These are phyloP conservation scores for Megacollybia marginata DNA, from an alignment of 768 basidiomycete genomes.

Conservation along the genomic window DNA sequence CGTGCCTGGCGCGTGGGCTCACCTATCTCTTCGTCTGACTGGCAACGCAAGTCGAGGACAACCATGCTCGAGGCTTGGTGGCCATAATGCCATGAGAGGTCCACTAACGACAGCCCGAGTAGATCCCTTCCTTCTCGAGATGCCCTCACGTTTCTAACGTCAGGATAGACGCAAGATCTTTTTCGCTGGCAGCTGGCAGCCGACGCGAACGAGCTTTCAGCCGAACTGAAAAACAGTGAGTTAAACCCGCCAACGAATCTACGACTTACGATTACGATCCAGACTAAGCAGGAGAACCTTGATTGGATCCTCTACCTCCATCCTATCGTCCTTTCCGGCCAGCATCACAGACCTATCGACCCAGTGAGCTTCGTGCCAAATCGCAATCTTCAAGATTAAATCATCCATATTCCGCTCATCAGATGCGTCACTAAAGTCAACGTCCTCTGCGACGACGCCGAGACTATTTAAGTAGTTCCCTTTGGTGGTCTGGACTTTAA, in stretches of 20 bases:
- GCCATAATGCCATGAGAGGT: too few species aligned
- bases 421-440: constrained; percentile 53
- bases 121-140: too few species aligned
- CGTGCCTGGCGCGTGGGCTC: too few species aligned
- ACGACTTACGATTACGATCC: constrained; percentile 79
- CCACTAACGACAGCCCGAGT: too few species aligned
- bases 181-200: constrained; percentile 79
- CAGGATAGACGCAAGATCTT: constrained; percentile 72
- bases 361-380: constrained; percentile 94
- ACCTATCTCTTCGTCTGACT: too few species aligned
- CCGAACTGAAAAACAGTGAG: constrained; percentile 49
- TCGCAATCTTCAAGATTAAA: constrained; percentile 83
- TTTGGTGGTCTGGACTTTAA: constrained; percentile 93
- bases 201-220: constrained; percentile 86
- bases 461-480: constrained; percentile 90
- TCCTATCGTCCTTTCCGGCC: constrained; percentile 25
- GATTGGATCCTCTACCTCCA: constrained; percentile 40
- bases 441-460: constrained; percentile 74
- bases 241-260: constrained; percentile 3
- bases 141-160: constrained; percentile 8
- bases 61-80: too few species aligned
- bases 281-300: constrained; percentile 88
- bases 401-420: constrained; percentile 88
- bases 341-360: constrained; percentile 75
- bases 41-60: too few species aligned